phyloP scores from a whole-genome alignment of 179 eudicot genomes.

The Amaranthus tricolor region DNA sequence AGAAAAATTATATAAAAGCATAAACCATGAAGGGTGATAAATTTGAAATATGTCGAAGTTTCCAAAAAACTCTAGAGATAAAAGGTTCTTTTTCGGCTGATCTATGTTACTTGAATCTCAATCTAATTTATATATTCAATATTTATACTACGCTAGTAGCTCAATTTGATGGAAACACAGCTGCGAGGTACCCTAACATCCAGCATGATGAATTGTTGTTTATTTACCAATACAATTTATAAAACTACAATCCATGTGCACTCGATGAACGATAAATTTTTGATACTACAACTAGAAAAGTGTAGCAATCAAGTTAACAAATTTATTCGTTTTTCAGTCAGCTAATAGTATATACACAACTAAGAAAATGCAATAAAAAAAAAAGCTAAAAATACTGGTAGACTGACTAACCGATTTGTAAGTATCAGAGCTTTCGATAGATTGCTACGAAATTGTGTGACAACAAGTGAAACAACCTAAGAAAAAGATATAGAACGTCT shows the following conservation, averaged over 20 bases:
- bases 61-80: not conserved
- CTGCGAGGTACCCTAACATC: not conserved
- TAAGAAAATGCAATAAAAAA: not conserved
- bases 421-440: conserved; percentile 88
- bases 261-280: not conserved
- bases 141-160: not conserved
- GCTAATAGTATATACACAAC: not conserved
- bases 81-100: not conserved
- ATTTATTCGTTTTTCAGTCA: not conserved
- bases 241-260: too few species aligned
- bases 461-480: conserved; percentile 78
- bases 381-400: not conserved
- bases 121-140: not conserved
- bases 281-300: not conserved
- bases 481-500: conserved; percentile 14
- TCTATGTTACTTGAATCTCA: not conserved
- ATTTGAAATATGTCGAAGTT: not conserved
- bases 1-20: not conserved
- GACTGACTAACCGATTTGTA: conserved; percentile 65
- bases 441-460: conserved; percentile 76
- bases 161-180: not conserved
- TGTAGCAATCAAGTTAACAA: not conserved
- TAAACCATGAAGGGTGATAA: not conserved
- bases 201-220: not conserved
- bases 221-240: not conserved